Base-by-base conservation (phyloP, 306 rosid species). In the Phaseolus lunatus region DNA sequence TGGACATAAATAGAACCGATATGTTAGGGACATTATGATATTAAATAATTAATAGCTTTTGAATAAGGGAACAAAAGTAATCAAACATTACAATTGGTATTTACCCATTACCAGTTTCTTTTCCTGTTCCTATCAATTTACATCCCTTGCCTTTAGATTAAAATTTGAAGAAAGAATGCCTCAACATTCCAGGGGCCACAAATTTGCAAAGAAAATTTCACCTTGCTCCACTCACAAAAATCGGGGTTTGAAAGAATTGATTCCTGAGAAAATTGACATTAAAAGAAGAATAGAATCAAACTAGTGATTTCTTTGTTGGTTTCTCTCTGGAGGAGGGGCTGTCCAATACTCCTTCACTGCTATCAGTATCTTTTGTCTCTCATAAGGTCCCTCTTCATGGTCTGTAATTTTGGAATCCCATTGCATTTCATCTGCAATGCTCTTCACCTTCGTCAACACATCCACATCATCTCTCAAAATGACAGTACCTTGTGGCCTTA, bases 391-490 rank as follows among this genome's bases (percentile, higher is more conserved):
- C 1, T 78, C 70, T 85, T 95, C 99, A 73, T 95, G 97, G 80
- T 95, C 96, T 31, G 84, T 85, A 16, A 92, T 85, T 72, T 75
- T 81, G 18, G 89, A 62, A n/a, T 84, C 88, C 87, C 92, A 95
- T 23, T 88, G 90, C 97, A 92, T 86, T 57, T 81, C 88, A 20
- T 87, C 88, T 54, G 88, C 65, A n/a, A 92, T 58, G 65, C 61
- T 84, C 89, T 84, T 89, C 10, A 88, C 84, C 84, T 90, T 81
- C 48, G 84, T 68, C 82, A 95, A 79, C 80, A 86, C 44, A 57
- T 95, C 97, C 67, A 95, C 93, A n/a, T 95, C 97, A 20, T 92
- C 98, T 8, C 98, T 72, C 50, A 95, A 37, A 37, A 95, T 85
- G 22, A 91, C 87, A 19, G 91, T 73, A 0, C 99, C 99, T 73